Conservation (phyloP, 441 rosid species). For the Adansonia rubrostipa region DNA sequence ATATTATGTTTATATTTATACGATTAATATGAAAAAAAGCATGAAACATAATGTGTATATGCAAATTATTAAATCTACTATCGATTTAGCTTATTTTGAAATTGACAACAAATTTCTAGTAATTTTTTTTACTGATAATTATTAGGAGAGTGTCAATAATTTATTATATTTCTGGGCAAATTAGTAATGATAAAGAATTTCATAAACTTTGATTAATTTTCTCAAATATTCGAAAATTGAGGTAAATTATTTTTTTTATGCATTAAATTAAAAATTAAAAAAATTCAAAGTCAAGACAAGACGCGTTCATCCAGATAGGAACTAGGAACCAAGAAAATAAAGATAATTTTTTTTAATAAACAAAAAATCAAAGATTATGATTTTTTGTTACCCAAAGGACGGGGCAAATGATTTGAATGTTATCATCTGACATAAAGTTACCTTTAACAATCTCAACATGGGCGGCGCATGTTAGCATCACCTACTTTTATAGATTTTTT, state of each 20-base stretch:
- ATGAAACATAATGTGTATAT: no score
- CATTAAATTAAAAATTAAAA: no score
- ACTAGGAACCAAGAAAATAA: neutral
- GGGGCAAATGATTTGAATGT: slow-evolving; percentile 10
- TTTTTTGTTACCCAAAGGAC: neutral
- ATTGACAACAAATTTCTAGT: neutral
- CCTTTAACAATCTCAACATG: neutral
- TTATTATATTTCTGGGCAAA: neutral
- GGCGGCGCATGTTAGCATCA: slow-evolving; percentile 31
- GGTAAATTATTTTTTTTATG: neutral
- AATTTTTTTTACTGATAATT: neutral
- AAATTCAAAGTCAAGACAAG: neutral
- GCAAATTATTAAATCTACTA: neutral
- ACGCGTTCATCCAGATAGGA: neutral
- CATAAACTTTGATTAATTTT: neutral
- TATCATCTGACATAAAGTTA: neutral
- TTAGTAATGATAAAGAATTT: neutral
- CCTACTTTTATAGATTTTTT: neutral
- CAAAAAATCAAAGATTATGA: no score
- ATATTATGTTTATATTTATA: no score
- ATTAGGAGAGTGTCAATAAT: neutral
- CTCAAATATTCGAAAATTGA: neutral
- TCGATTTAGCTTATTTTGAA: neutral
- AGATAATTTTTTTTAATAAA: no score
- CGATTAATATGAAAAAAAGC: no score